These are phyloP conservation scores for Fremontodendron californicum DNA, from an alignment of 345 rosid genomes.

Conservation along the genomic window DNA sequence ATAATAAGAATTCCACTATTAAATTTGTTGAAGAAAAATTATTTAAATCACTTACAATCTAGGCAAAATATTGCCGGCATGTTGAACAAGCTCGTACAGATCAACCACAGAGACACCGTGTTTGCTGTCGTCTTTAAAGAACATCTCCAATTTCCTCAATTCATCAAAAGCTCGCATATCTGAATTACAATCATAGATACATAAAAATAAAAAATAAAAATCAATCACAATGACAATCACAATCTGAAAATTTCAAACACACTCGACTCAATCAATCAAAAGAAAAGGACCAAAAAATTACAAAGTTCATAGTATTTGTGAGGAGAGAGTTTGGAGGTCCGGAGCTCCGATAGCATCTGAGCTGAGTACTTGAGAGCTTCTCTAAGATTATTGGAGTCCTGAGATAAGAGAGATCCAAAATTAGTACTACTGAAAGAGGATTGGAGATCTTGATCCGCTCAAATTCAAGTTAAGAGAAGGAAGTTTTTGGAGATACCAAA, in stretches of 20 bases:
- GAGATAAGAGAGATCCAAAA: constrained; percentile 13
- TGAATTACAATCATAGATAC: constrained; percentile 19
- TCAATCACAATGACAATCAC: constrained; percentile 17
- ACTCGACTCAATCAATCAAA: constrained; percentile 15
- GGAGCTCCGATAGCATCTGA: constrained; percentile 87
- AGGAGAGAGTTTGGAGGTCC: constrained; percentile 88
- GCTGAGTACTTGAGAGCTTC: constrained; percentile 87
- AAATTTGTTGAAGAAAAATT: not conserved
- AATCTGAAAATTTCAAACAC: constrained; percentile 1
- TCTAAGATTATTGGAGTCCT: constrained; percentile 83
- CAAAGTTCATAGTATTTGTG: constrained; percentile 88
- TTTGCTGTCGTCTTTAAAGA: constrained; percentile 73
- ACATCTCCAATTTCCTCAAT: constrained; percentile 75
- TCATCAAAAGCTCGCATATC: constrained; percentile 93
- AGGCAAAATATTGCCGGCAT: constrained; percentile 93
- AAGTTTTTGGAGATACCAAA: constrained; percentile 38
- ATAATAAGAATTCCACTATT: not conserved
- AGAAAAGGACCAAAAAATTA: constrained; percentile 23
- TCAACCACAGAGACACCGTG: constrained; percentile 72
- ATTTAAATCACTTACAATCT: constrained; percentile 51
- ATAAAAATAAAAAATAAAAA: not conserved
- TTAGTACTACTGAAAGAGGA: constrained; percentile 4
- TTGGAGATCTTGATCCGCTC: not conserved
- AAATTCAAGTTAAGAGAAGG: not conserved
- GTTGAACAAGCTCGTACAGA: constrained; percentile 91